A percentile compares a stretch with the other conserved stretches of the same genome.
Evolutionary conservation across 73 alveolate genomes (phyloP).

Genomic region (Paramecium bursaria): DNA sequence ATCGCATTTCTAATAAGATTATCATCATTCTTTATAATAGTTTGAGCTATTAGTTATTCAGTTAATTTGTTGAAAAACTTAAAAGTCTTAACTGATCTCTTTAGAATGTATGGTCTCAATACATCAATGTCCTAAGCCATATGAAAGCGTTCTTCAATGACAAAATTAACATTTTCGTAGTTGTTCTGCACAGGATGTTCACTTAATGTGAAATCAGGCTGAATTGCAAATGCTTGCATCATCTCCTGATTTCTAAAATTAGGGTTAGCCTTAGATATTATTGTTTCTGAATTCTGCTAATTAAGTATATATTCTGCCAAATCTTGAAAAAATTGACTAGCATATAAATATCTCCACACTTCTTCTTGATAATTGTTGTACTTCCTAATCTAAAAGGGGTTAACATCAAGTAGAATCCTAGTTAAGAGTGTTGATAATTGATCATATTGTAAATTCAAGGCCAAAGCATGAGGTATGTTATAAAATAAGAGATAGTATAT

Average conservation of each 20-base stretch:
- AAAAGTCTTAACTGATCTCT: not conserved
- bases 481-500: slow-evolving; percentile 1
- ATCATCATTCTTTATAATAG: slow-evolving; percentile 15
- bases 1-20: slow-evolving; percentile 44
- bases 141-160: slow-evolving; percentile 27
- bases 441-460: not conserved
- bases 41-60: not conserved
- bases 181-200: not conserved
- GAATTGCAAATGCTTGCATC: slow-evolving; percentile 1
- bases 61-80: slow-evolving; percentile 31
- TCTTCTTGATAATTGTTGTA: not conserved
- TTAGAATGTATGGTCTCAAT: slow-evolving; percentile 7
- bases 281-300: not conserved
- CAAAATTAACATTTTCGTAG: slow-evolving; percentile 2
- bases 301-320: not conserved
- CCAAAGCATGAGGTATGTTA: slow-evolving; percentile 31
- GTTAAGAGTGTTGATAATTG: slow-evolving; percentile 16
- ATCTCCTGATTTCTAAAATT: slow-evolving; percentile 7
- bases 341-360: slow-evolving; percentile 43
- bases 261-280: slow-evolving; percentile 6
- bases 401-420: not conserved
- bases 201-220: slow-evolving; percentile 42
- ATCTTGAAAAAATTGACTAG: slow-evolving; percentile 4
- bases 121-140: slow-evolving; percentile 8
- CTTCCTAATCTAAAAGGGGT: not conserved